Conservation (phyloP, 805 yeast genomes). For the Teunomyces tritomae region DNA sequence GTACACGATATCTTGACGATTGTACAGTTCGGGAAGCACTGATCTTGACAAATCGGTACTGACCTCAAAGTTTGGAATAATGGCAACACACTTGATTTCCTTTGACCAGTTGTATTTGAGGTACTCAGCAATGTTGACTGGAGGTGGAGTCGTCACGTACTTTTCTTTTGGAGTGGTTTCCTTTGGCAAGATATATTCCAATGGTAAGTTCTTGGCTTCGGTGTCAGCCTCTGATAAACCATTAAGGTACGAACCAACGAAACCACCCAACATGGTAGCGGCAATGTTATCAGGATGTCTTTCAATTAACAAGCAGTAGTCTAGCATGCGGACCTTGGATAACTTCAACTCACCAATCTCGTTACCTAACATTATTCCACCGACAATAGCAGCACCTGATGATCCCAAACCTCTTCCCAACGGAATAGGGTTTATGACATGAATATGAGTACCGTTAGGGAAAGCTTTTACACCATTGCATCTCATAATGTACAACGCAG, state of each 20-base stretch:
- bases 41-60: slow-evolving; percentile 89
- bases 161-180: slow-evolving; percentile 61
- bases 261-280: slow-evolving; percentile 99
- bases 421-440: slow-evolving; percentile 88
- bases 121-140: slow-evolving; percentile 82
- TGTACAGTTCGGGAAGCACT: slow-evolving; percentile 79
- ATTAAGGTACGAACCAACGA: slow-evolving; percentile 90
- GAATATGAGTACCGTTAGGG: slow-evolving; percentile 80
- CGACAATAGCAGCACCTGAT: slow-evolving; percentile 97
- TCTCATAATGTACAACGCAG: slow-evolving; percentile 88
- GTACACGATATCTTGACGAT: slow-evolving; percentile 80
- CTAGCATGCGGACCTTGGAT: slow-evolving; percentile 79
- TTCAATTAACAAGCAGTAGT: slow-evolving; percentile 94
- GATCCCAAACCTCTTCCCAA: slow-evolving; percentile 97
- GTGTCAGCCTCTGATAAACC: slow-evolving; percentile 72
- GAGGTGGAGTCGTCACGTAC: slow-evolving; percentile 51
- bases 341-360: slow-evolving; percentile 74
- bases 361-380: slow-evolving; percentile 88
- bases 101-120: slow-evolving; percentile 81
- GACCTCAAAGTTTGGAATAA: slow-evolving; percentile 92
- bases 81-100: slow-evolving; percentile 81
- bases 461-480: slow-evolving; percentile 74
- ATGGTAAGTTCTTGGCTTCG: slow-evolving; percentile 76
- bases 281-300: slow-evolving; percentile 98
- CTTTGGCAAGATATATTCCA: slow-evolving; percentile 79